Evolutionary conservation across 148 eudicot species (phyloP), one percentile per base, ranked within the genome.

Genomic region (Dianthus caryophyllus): DNA sequence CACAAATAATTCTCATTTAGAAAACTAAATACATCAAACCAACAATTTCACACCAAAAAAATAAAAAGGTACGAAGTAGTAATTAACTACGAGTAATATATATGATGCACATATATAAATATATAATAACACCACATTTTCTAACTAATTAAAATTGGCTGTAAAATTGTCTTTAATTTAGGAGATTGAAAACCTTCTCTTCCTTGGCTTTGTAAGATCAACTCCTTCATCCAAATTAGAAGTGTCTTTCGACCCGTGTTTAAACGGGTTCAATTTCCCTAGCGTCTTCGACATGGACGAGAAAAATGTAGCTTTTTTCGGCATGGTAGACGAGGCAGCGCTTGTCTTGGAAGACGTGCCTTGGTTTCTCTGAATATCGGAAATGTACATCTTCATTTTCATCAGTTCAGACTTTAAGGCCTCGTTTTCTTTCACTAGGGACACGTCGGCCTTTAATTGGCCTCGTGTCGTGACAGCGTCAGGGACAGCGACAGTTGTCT

Each of bases 211-310:
- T 36, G 83, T 86, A 17, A 86, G 41, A 72, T 90, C 98, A 36
- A 78, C 80, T 9, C 64, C 78, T 11, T 66, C 91, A 38, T 85
- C 96, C 31, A 94, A 76, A 51, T 81, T 62, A 17, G 78, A 81
- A 18, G 97, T 94, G 49, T 94, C 98, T 82, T 90, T 94, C 4
- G 98, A 94, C 54, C 88, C 98, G 52, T 93, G 84, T 75, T 79
- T 94, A 57, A 94, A 94, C 9, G 98, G 98, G 56, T 94, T 94
- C 71, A 94, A 66, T 77, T 84, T 94, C 1, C 98, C 98, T 41
- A 94, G 50, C 17, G 79, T 90, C 81, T 82, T 94, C 1, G 98
- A 88, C 88, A 94, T 38, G 0, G 98, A 83, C 1, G 96, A 90
- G 60, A 90, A 90, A 78, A 94, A 94, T 2, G 85, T 88, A 1